phyloP scores from a whole-genome alignment of 2,329 filamentous ascomycete species.

The Fusarium oligoseptatum region DNA sequence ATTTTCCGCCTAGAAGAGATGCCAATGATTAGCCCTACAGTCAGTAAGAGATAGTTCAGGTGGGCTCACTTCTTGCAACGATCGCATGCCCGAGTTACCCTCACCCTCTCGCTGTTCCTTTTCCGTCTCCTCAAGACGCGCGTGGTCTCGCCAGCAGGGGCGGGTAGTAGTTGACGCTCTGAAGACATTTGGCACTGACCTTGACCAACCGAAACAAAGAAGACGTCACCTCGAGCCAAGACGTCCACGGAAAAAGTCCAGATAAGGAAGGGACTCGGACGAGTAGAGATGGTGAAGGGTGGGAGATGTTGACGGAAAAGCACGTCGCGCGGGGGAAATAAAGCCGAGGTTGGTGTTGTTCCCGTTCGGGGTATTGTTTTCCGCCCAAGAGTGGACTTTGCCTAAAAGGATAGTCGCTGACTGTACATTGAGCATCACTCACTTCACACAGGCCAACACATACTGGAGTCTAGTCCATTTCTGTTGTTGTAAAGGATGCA shows the following conservation, averaged over 20 bases:
- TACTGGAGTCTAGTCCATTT: not conserved
- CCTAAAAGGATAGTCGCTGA: not conserved
- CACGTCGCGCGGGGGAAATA: not conserved
- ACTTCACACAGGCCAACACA: not conserved
- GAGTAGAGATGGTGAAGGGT: not conserved
- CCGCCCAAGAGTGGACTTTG: not conserved
- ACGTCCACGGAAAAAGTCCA: not conserved
- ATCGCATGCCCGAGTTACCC: slow-evolving; percentile 46
- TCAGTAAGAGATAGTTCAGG: not conserved
- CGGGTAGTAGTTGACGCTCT: slow-evolving; percentile 25
- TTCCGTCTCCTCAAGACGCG: slow-evolving; percentile 36
- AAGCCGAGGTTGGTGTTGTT: not conserved
- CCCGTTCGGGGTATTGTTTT: not conserved
- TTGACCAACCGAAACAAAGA: not conserved
- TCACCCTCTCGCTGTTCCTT: slow-evolving; percentile 41
- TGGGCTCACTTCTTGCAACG: slow-evolving; percentile 44
- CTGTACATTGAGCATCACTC: not conserved
- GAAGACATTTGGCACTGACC: slow-evolving; percentile 16
- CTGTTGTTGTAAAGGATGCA: not conserved
- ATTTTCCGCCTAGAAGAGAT: slow-evolving; percentile 39
- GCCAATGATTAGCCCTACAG: slow-evolving; percentile 20
- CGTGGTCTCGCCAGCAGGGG: slow-evolving; percentile 11
- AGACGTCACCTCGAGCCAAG: not conserved
- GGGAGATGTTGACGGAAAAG: not conserved
- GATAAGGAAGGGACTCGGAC: not conserved